phyloP scores from a whole-genome alignment of 1,139 yeast genomes.

The Debaryomyces udenii region DNA sequence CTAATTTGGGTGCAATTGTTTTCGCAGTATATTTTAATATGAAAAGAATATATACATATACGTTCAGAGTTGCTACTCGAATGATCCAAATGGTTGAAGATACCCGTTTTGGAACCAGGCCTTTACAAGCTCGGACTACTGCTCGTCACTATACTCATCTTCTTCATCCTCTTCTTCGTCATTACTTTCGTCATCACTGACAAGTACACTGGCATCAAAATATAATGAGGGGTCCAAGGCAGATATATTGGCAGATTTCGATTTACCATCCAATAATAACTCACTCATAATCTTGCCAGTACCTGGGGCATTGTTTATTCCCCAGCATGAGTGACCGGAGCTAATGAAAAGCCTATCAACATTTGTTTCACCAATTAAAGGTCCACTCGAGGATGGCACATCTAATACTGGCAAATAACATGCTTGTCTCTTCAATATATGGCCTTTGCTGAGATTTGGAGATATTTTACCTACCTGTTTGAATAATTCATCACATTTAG shows the following conservation, averaged over 20 bases:
- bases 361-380: slow-evolving; percentile 90
- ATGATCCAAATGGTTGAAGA: too few species aligned
- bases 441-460: slow-evolving; percentile 71
- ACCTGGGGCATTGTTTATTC: slow-evolving; percentile 96
- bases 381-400: slow-evolving; percentile 90
- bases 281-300: slow-evolving; percentile 94
- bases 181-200: slow-evolving; percentile 35
- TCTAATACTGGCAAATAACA: slow-evolving; percentile 94
- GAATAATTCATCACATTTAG: slow-evolving; percentile 86
- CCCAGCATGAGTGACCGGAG: slow-evolving; percentile 98
- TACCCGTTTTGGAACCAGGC: too few species aligned
- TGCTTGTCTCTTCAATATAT: slow-evolving; percentile 83
- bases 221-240: slow-evolving; percentile 84
- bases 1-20: slow-evolving; percentile 8
- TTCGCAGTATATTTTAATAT: slow-evolving; percentile 7
- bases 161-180: slow-evolving; percentile 20
- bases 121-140: too few species aligned
- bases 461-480: slow-evolving; percentile 80
- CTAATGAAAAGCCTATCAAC: slow-evolving; percentile 78
- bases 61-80: too few species aligned
- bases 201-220: slow-evolving; percentile 69
- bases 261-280: slow-evolving; percentile 81
- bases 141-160: background rate
- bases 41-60: too few species aligned
- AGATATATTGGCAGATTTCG: slow-evolving; percentile 73